Evolutionary conservation across 106 monocot genomes (phyloP).

Genomic region (Amphibolis antarctica): DNA sequence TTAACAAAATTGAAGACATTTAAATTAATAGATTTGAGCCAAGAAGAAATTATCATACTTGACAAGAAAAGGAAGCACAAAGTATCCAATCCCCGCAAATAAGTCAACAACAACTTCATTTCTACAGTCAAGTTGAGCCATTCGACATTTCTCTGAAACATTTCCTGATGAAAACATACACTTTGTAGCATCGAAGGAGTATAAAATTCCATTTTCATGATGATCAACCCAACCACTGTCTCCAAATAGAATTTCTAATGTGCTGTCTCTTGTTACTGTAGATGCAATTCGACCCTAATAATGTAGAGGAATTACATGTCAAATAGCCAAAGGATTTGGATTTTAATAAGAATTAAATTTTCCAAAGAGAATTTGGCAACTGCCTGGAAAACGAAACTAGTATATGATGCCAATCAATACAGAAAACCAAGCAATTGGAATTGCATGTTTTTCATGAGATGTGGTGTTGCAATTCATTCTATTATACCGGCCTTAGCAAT

Average conservation of each 20-base stretch:
- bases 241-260: conserved; percentile 80
- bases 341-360: too few relatives aligned
- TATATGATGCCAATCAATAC: too few relatives aligned
- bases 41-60: conserved; percentile 35
- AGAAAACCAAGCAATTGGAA: too few relatives aligned
- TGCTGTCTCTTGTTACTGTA: conserved; percentile 87
- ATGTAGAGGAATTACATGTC: conserved; percentile 1
- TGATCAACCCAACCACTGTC: conserved; percentile 72
- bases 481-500: too few relatives aligned
- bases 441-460: too few relatives aligned
- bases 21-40: too few relatives aligned
- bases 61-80: conserved; percentile 85
- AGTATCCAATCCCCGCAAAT: conserved; percentile 98
- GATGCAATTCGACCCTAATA: conserved; percentile 66
- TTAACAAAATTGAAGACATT: too few relatives aligned
- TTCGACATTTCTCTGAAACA: conserved; percentile 84
- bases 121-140: conserved; percentile 51
- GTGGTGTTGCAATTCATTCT: too few relatives aligned
- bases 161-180: conserved; percentile 98
- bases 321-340: neutral
- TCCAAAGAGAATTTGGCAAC: too few relatives aligned
- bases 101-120: conserved; percentile 82
- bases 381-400: too few relatives aligned
- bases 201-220: conserved; percentile 79
- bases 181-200: conserved; percentile 84